A percentile compares a stretch with the other conserved stretches of the same genome.
phyloP scores from a whole-genome alignment of 441 rosid genomes.

The Lepidium campestre region DNA sequence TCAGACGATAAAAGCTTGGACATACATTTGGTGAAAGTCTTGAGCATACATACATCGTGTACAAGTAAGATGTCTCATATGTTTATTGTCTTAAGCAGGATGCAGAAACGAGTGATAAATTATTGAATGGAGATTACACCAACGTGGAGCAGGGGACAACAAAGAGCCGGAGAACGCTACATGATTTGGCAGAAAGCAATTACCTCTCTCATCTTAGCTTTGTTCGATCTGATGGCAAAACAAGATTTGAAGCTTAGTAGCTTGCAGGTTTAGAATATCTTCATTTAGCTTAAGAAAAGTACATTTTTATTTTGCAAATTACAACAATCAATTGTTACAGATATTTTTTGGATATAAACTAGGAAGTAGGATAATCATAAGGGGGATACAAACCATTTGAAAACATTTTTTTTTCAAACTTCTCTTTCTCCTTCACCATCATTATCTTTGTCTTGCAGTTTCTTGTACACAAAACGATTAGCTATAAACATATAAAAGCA shows the following conservation, averaged over 20 bases:
- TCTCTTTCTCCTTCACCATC: constrained; percentile 10
- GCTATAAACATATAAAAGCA: constrained; percentile 50
- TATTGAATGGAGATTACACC: constrained; percentile 44
- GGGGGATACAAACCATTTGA: not conserved
- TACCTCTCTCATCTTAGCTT: constrained; percentile 63
- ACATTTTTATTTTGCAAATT: not conserved
- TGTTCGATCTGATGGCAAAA: constrained; percentile 40
- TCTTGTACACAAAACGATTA: constrained; percentile 59
- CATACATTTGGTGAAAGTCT: not conserved
- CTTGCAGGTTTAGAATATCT: not conserved
- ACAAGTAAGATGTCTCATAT: not conserved
- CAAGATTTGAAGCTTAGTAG: not conserved
- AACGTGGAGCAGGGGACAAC: constrained; percentile 33
- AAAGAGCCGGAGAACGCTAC: constrained; percentile 54
- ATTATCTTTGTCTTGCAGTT: constrained; percentile 28
- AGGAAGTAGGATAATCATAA: constrained; percentile 1
- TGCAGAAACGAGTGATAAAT: constrained; percentile 46
- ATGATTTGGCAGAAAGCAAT: constrained; percentile 87
- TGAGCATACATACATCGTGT: not conserved
- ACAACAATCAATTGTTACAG: not conserved
- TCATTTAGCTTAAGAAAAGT: not conserved
- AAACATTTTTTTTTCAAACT: constrained; percentile 7
- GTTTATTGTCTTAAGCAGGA: constrained; percentile 41
- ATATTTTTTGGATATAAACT: not conserved
- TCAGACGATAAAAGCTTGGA: not conserved